Base-by-base conservation (phyloP, 176 grass and related monocot genomes). In the Oryza australiensis region DNA sequence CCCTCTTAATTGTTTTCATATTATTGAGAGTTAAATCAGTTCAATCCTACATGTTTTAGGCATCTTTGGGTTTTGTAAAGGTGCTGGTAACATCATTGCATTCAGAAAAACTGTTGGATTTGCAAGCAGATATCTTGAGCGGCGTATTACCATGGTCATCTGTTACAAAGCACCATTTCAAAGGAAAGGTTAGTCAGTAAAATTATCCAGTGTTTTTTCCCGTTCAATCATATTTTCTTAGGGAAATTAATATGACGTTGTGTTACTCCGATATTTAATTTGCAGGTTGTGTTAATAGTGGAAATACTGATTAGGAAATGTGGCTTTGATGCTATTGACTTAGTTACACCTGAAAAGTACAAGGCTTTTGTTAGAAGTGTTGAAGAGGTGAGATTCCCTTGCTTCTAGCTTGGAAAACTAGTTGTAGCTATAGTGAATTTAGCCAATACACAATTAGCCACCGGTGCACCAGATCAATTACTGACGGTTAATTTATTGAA, bases 231-330 rank as follows among this genome's bases (percentile, higher is more conserved):
- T 62, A 20, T 77, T 49, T 84, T 74, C 76, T 64, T 68, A 42
- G 15, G 70, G 51, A 35, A 13, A 15, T 66, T 59, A 84, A 48
- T 64, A 68, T 77, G 45, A 28, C 43, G 29, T 63, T 12, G 66
- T 64, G 12, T 75, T 18, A 18, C 60, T n/a, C 53, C n/a, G 53
- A 5, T 83, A 53, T 53, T 53, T 41, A 84, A 77, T 74, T 71
- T 86, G 78, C 87, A 98, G 95, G 92, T 94, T 88, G 76, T 46
- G 1, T 64, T 98, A 26, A 94, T 98, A 77, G 68, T 94, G 33
- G 92, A 98, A 81, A 98, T 98, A 89, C 81, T 98, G 62, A 89
- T 95, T 66, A 93, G 95, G 83, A 98, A 98, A 87, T 98, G 92
- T 22, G 92, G 90, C 34, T 86, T 88, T 84, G 90, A 90, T 86